Evolutionary conservation across 1,139 yeast genomes (phyloP), one percentile per base, ranked within the genome.

Genomic region (Saccharomyces hybrid): DNA sequence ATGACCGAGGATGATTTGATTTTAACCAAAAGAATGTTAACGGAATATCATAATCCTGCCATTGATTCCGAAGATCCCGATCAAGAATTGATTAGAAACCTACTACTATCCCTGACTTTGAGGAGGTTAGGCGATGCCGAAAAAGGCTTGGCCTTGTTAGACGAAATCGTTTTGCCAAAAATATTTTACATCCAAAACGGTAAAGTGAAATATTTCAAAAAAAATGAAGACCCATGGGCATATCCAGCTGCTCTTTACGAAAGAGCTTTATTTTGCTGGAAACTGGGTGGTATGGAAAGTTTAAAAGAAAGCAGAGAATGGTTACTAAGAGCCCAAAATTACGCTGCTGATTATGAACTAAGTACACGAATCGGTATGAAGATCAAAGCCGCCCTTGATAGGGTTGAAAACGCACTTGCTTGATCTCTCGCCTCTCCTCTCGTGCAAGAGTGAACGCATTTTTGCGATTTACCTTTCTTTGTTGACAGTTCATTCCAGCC

Each of bases 361-460:
- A 89, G 96, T 71, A 88, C 96, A 23, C 79, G 98, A 64, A 83
- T 95, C 11, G 86, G 89, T 20, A 86, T 91, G 93, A 84, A 87
- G 67, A 84, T 89, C 56, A 91, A 91, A 70, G 93, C 96, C 3
- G 96, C 97, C 1, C 69, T 81, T 51, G 95, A 86, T 66, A 77
- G 91, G 65, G 73, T 88, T 53, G 81, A 78, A 55, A 76, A 64
- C 49, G 61, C 38, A 8, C 31, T 46, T 46, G 48, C 29, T n/a
- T 26, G 11, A n/a, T 13, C 28, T 5, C 4, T 20, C 23, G 23
- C 4, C 23, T 20, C 23, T 20, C 23, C 23, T 20, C 23, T 20
- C 23, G 23, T 20, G 4, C 23, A 20, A 16, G 28, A 9, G n/a
- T 6, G 28, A 20, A 27, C n/a, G 26, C n/a, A n/a, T 31, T 31